phyloP scores from a whole-genome alignment of 495 filamentous ascomycete species.

The Saxophila tyrrhenica region DNA sequence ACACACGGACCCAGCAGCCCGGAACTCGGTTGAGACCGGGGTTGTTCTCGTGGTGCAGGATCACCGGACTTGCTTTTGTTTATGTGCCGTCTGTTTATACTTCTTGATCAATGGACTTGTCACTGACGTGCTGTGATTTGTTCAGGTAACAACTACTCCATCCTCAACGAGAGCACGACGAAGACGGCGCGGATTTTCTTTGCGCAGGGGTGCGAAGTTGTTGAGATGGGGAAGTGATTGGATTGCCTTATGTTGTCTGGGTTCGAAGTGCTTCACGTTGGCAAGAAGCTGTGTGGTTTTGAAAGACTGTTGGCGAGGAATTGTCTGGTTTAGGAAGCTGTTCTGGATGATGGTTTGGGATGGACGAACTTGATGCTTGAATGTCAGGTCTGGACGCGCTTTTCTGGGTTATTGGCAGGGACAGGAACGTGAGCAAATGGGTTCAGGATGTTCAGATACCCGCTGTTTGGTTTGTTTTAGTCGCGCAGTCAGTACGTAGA shows the following conservation, averaged over 20 bases:
- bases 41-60: not conserved
- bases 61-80: not conserved
- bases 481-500: too few relatives aligned
- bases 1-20: not conserved
- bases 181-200: constrained; percentile 26
- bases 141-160: constrained; percentile 27
- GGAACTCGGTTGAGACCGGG: not conserved
- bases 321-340: too few relatives aligned
- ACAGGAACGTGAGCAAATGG: too few relatives aligned
- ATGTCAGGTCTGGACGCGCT: too few relatives aligned
- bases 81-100: not conserved
- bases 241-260: not conserved
- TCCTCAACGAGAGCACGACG: constrained; percentile 22
- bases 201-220: constrained; percentile 25
- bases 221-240: not conserved
- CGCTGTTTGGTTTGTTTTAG: too few relatives aligned
- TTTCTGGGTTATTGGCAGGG: too few relatives aligned
- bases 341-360: too few relatives aligned
- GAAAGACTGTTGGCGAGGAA: too few relatives aligned
- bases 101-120: not conserved
- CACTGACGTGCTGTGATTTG: constrained; percentile 1
- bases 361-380: too few relatives aligned
- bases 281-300: too few relatives aligned
- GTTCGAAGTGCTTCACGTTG: too few relatives aligned
- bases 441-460: too few relatives aligned